Conservation (phyloP, 352 stramenopile species). For the Plasmopara viticola region DNA sequence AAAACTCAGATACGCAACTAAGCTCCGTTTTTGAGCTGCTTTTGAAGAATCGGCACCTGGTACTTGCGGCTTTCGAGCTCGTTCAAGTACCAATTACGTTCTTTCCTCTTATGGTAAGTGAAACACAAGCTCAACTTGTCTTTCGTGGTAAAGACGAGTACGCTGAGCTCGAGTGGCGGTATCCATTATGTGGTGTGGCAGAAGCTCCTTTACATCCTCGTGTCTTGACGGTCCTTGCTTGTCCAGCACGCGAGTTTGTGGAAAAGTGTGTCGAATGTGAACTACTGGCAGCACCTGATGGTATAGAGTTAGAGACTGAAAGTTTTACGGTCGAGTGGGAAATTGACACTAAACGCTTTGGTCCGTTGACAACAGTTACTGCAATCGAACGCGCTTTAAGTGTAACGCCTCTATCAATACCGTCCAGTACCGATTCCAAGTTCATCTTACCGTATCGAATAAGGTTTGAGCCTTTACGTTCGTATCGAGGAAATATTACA, state of each 20-base stretch:
- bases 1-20: neutral
- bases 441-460: slow-evolving; percentile 43
- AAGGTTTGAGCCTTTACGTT: slow-evolving; percentile 82
- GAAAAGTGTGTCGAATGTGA: slow-evolving; percentile 63
- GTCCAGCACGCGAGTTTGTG: slow-evolving; percentile 55
- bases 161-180: slow-evolving; percentile 66
- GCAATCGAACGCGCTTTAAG: slow-evolving; percentile 54
- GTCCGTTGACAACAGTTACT: slow-evolving; percentile 30
- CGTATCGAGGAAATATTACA: slow-evolving; percentile 69
- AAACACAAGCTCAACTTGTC: slow-evolving; percentile 60
- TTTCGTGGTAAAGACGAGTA: slow-evolving; percentile 63
- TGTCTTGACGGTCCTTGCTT: slow-evolving; percentile 45
- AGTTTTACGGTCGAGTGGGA: slow-evolving; percentile 58
- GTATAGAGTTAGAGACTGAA: slow-evolving; percentile 38
- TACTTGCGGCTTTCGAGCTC: slow-evolving; percentile 76
- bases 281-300: slow-evolving; percentile 42
- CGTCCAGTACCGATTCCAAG: neutral
- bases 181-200: slow-evolving; percentile 63
- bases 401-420: slow-evolving; percentile 24
- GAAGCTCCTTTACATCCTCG: slow-evolving; percentile 60
- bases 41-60: slow-evolving; percentile 60
- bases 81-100: slow-evolving; percentile 91
- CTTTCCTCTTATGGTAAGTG: slow-evolving; percentile 61
- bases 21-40: slow-evolving; percentile 64
- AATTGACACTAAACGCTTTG: slow-evolving; percentile 50